phyloP scores from a whole-genome alignment of 1,284 basidiomycete genomes.

The Cryptococcus sp. region DNA sequence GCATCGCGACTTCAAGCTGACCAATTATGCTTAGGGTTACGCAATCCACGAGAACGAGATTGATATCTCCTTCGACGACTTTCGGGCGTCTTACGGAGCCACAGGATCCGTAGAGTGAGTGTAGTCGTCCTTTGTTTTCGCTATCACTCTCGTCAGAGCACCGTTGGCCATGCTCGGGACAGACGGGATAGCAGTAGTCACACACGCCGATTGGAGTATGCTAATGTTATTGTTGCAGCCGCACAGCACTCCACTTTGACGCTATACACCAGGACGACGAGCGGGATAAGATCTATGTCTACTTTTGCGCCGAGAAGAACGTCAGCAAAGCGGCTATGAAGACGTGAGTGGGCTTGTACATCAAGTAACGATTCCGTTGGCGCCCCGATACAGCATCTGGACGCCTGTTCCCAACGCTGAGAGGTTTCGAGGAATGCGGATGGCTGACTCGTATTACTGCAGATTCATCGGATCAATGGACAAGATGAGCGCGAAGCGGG shows the following conservation, averaged over 20 bases:
- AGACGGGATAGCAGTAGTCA: too few species aligned
- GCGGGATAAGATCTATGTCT: constrained; percentile 85
- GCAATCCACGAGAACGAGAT: constrained; percentile 54
- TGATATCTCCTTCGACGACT: constrained; percentile 52
- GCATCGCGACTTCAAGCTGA: neutral
- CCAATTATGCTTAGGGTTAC: constrained; percentile 43
- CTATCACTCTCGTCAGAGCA: neutral
- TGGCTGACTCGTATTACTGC: constrained; percentile 3
- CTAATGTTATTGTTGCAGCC: constrained; percentile 59
- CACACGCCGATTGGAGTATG: too few species aligned
- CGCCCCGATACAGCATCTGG: too few species aligned
- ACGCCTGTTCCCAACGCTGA: too few species aligned
- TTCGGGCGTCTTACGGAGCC: constrained; percentile 43
- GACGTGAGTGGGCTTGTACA: constrained; percentile 64
- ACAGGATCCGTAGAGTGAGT: constrained; percentile 49
- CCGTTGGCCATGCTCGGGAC: neutral
- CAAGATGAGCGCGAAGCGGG: constrained; percentile 83
- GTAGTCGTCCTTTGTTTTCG: neutral
- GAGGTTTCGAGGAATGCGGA: neutral
- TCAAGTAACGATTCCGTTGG: too few species aligned
- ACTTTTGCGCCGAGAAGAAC: constrained; percentile 88
- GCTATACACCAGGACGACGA: constrained; percentile 70
- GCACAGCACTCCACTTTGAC: constrained; percentile 83
- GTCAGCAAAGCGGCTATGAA: constrained; percentile 95
- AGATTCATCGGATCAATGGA: constrained; percentile 86